Percentiles rank a stretch among this genome's conserved stretches.
phyloP scores from a whole-genome alignment of 2,329 filamentous ascomycete genomes.

The Verticillium nonalfalfae region DNA sequence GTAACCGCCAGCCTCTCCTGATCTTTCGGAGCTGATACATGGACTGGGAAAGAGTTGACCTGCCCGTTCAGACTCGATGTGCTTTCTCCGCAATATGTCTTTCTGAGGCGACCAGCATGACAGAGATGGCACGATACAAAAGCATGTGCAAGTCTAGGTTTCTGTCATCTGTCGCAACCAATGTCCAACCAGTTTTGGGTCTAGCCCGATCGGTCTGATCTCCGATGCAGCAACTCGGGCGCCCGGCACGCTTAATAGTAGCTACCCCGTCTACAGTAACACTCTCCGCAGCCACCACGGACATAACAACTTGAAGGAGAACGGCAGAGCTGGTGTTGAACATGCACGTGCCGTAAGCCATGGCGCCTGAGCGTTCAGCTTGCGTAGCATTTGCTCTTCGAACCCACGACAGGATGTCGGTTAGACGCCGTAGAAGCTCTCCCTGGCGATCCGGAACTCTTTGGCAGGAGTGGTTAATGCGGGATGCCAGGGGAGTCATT shows the following conservation, averaged over 20 bases:
- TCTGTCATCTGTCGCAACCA: neutral
- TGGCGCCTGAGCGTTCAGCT: neutral
- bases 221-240: neutral
- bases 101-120: too few species aligned
- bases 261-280: neutral
- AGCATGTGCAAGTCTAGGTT: too few species aligned
- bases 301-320: neutral
- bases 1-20: neutral
- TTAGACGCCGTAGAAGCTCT: neutral
- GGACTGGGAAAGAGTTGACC: too few species aligned
- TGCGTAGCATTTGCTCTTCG: neutral
- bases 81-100: too few species aligned
- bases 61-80: too few species aligned
- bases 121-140: too few species aligned
- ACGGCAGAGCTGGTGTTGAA: neutral
- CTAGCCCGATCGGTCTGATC: neutral
- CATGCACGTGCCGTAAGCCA: neutral
- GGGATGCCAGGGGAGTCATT: neutral
- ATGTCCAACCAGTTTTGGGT: neutral
- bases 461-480: neutral
- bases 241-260: neutral
- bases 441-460: neutral
- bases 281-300: neutral
- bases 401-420: neutral
- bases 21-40: neutral